These are phyloP conservation scores for Nannochloris sp. DNA, from an alignment of 139 green algal genomes.

Conservation along the genomic window DNA sequence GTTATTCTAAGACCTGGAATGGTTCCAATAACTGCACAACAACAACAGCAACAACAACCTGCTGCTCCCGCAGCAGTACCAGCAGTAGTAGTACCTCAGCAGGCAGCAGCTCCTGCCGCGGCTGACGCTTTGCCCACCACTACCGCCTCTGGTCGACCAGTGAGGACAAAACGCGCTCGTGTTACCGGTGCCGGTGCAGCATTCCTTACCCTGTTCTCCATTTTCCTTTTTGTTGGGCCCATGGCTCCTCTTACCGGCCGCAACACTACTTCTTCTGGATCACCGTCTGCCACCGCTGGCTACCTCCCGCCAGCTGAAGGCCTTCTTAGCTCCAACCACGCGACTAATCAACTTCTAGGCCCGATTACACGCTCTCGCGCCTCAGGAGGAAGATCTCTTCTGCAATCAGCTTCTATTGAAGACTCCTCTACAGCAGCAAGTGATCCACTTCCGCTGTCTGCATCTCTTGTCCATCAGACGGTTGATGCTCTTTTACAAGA, in stretches of 20 bases:
- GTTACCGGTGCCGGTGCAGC: conserved; percentile 24
- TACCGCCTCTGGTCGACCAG: background rate
- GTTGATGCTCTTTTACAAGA: conserved; percentile 4
- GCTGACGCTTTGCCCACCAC: background rate
- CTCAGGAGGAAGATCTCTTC: background rate
- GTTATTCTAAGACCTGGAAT: too few relatives aligned
- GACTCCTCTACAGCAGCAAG: background rate
- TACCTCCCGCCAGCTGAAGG: background rate
- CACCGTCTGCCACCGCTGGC: background rate
- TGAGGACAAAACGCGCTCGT: conserved; percentile 15
- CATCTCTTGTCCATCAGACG: conserved; percentile 11
- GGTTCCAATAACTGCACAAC: background rate
- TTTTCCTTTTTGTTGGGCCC: conserved; percentile 40
- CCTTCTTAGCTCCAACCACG: too few relatives aligned
- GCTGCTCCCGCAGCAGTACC: background rate
- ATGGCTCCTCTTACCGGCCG: background rate
- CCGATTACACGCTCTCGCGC: too few relatives aligned
- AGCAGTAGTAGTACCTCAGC: background rate
- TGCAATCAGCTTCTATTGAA: background rate
- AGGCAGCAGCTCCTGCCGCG: background rate
- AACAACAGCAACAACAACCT: too few relatives aligned
- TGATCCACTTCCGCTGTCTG: too few relatives aligned
- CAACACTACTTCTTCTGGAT: too few relatives aligned
- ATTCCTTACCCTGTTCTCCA: conserved; percentile 41
- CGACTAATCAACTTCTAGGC: too few relatives aligned